Percentiles rank a stretch among this genome's conserved stretches.
Evolutionary conservation across 176 grass and related monocot genomes (phyloP).

Genomic region (Leersia perrieri): DNA sequence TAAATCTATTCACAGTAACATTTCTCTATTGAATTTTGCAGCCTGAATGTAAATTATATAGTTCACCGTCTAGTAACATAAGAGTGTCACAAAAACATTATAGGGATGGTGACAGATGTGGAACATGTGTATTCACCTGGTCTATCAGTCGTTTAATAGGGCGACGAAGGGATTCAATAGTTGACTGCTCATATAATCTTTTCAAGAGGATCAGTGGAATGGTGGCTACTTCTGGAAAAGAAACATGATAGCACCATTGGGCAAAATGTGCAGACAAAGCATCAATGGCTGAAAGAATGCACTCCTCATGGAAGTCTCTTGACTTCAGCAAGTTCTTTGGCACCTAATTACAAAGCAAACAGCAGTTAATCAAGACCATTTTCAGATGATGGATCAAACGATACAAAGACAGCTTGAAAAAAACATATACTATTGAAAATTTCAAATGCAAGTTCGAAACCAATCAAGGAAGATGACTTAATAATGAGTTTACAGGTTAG

Average conservation of each 20-base stretch:
- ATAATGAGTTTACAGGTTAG: not conserved
- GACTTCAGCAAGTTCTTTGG: constrained; percentile 72
- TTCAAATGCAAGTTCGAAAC: not conserved
- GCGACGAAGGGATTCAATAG: constrained; percentile 53
- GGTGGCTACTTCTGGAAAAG: constrained; percentile 82
- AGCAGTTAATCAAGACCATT: constrained; percentile 10
- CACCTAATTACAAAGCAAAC: constrained; percentile 46
- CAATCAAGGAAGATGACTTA: not conserved
- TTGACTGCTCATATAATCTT: constrained; percentile 59
- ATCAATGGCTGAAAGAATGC: constrained; percentile 63
- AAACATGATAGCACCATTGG: constrained; percentile 95
- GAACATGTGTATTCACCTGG: constrained; percentile 49
- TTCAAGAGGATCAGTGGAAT: constrained; percentile 86
- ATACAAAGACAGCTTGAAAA: not conserved
- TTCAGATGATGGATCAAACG: not conserved
- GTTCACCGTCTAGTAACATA: not conserved
- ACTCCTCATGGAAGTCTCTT: constrained; percentile 60
- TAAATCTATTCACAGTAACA: not conserved
- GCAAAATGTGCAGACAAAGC: constrained; percentile 69
- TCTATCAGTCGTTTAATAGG: constrained; percentile 74
- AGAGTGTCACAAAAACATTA: not conserved
- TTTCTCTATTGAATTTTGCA: not conserved
- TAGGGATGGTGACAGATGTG: not conserved
- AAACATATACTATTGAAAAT: not conserved
- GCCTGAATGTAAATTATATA: not conserved